These are phyloP conservation scores for Eucommia ulmoides DNA, from an alignment of 257 asterid genomes.

Conservation along the genomic window DNA sequence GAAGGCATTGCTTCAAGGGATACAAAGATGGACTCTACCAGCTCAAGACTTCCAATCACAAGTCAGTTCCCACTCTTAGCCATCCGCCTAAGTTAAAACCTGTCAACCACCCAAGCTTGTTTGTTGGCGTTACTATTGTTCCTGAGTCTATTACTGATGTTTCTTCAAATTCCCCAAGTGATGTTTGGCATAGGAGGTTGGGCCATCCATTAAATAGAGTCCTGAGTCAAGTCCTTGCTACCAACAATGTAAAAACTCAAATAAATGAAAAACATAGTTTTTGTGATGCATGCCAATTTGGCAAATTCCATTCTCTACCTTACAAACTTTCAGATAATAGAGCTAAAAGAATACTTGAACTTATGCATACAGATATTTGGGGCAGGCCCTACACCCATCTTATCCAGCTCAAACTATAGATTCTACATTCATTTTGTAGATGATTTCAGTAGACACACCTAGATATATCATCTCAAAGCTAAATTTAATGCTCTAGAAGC, in stretches of 20 bases:
- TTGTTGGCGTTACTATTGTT: background rate
- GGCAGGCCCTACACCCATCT: background rate
- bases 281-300: background rate
- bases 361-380: background rate
- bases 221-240: background rate
- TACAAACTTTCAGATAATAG: background rate
- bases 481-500: background rate
- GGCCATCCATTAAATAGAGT: background rate
- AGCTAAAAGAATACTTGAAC: background rate
- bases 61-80: too few species aligned
- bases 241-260: too few species aligned
- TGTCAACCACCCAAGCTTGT: background rate
- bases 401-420: background rate
- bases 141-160: background rate
- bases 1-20: background rate
- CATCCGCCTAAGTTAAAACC: background rate
- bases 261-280: too few species aligned
- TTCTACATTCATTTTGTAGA: background rate
- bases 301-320: background rate
- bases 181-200: background rate
- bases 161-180: too few species aligned
- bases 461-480: background rate
- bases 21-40: background rate
- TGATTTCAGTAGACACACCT: background rate
- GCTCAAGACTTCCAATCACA: background rate